Conservation (phyloP, 2,329 filamentous ascomycete genomes). For the Ophiostoma pallidulum region DNA sequence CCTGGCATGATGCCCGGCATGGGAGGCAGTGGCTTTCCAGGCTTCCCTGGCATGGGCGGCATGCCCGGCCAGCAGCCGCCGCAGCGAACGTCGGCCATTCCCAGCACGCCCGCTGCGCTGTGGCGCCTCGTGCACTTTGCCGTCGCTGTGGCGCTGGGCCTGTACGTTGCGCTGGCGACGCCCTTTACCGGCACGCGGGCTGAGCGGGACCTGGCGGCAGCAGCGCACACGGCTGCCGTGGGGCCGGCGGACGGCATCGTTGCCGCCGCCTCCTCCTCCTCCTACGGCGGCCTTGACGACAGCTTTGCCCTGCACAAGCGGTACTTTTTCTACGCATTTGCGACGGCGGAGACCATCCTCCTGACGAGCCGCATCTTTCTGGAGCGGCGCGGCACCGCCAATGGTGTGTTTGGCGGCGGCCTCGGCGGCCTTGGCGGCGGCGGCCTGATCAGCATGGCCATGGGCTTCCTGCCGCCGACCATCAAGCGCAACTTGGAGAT, state of each 20-base stretch:
- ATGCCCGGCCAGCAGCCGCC: constrained; percentile 20
- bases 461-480: constrained; percentile 56
- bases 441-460: constrained; percentile 55
- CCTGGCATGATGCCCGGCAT: constrained; percentile 9
- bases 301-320: constrained; percentile 12
- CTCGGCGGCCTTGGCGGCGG: constrained; percentile 34
- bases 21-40: constrained; percentile 24
- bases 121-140: constrained; percentile 69
- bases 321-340: constrained; percentile 68
- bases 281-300: constrained; percentile 9
- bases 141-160: constrained; percentile 58
- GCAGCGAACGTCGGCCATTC: constrained; percentile 25
- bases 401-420: background rate
- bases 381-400: constrained; percentile 41
- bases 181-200: constrained; percentile 58
- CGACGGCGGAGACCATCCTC: constrained; percentile 63
- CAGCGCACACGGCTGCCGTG: constrained; percentile 25
- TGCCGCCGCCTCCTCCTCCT: too few relatives aligned
- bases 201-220: constrained; percentile 40
- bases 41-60: constrained; percentile 32
- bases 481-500: constrained; percentile 53
- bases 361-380: constrained; percentile 63
- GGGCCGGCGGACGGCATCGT: too few relatives aligned
- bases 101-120: constrained; percentile 33
- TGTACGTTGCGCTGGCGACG: constrained; percentile 60